A percentile compares a stretch with the other conserved stretches of the same genome.
phyloP scores from a whole-genome alignment of 257 asterid genomes.

The Solanum tarapatanum region DNA sequence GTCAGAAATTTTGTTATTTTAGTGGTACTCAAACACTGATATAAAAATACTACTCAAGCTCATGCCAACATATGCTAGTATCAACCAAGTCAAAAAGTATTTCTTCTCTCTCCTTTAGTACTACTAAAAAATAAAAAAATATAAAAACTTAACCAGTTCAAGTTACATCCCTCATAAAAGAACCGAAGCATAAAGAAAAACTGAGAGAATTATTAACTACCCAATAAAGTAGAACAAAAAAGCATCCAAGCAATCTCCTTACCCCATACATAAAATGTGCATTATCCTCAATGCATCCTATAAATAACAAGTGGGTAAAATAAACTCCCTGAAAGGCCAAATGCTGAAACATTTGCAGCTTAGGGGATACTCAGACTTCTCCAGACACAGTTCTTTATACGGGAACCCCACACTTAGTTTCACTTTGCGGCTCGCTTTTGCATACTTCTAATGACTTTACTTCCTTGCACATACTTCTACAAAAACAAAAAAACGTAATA shows the following conservation, averaged over 20 bases:
- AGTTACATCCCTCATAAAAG: neutral
- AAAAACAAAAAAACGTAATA: neutral
- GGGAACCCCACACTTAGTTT: neutral
- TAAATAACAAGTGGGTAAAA: neutral
- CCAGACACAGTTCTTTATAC: neutral
- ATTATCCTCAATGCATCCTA: neutral
- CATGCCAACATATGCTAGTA: neutral
- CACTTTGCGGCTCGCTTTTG: neutral
- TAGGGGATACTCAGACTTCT: neutral
- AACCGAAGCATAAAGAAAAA: neutral
- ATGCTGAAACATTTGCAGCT: neutral
- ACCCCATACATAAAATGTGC: neutral
- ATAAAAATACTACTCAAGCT: neutral
- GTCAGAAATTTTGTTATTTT: neutral
- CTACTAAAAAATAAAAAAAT: neutral
- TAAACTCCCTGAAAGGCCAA: neutral
- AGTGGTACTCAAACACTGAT: neutral
- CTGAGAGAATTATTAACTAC: neutral
- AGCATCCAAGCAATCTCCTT: neutral
- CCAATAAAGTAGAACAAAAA: neutral
- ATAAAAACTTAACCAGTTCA: neutral
- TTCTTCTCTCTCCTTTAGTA: neutral
- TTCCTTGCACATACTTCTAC: neutral
- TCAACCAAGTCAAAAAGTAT: neutral
- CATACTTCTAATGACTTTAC: neutral